phyloP scores from a whole-genome alignment of 257 asterid genomes.

The Pogostemon cablin region DNA sequence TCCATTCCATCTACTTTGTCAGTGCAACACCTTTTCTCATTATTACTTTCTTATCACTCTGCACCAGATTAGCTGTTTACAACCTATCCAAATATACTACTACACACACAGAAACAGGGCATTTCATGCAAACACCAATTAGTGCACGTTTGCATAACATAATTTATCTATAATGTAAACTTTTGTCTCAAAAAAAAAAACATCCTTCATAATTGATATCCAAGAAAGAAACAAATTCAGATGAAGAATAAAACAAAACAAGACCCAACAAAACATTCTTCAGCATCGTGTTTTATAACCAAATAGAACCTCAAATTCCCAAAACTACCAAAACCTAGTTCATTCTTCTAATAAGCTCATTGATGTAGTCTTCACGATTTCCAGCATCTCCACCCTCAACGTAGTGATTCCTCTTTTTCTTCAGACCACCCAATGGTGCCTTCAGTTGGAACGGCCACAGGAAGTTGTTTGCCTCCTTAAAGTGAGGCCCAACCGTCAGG shows the following conservation, averaged over 20 bases:
- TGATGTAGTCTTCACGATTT: constrained; percentile 63
- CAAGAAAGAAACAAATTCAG: constrained; percentile 7
- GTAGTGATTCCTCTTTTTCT: constrained; percentile 68
- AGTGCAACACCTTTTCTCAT: no score
- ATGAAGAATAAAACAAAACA: background rate
- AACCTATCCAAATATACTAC: no score
- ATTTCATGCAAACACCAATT: no score
- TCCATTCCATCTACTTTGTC: no score
- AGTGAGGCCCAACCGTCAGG: constrained; percentile 66
- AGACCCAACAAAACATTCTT: constrained; percentile 11
- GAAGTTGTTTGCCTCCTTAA: constrained; percentile 68
- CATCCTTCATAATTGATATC: constrained; percentile 20
- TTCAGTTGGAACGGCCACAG: constrained; percentile 70
- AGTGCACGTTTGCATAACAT: no score
- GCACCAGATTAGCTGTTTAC: no score
- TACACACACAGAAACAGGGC: no score
- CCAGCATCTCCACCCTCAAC: constrained; percentile 77
- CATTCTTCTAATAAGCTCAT: constrained; percentile 65
- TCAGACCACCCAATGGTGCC: constrained; percentile 69
- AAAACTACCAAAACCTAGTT: constrained; percentile 41
- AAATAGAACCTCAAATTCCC: constrained; percentile 22
- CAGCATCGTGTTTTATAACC: background rate
- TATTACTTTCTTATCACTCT: no score
- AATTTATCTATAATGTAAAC: no score
- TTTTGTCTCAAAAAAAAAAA: background rate